phyloP scores from a whole-genome alignment of 208 protist species.

The Tritrichomonas foetus region DNA sequence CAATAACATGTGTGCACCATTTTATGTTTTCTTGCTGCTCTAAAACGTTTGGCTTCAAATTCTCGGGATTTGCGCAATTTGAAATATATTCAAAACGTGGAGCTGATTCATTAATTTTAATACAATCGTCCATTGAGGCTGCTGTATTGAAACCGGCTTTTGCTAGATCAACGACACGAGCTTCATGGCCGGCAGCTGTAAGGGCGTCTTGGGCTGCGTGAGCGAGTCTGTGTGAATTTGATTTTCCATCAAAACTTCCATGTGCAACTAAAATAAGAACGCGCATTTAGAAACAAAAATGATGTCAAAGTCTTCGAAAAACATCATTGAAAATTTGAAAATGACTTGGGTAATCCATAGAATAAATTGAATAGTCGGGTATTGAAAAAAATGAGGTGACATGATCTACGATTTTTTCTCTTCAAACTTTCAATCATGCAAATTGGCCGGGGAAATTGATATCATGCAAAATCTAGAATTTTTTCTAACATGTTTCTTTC shows the following conservation, averaged over 20 bases:
- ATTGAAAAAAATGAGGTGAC: too few species aligned
- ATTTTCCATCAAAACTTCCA: not conserved
- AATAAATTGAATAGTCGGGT: too few species aligned
- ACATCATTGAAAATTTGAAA: too few species aligned
- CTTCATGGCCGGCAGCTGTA: not conserved
- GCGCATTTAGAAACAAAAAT: too few species aligned
- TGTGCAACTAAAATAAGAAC: not conserved
- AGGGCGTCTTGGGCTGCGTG: not conserved
- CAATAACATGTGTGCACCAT: not conserved
- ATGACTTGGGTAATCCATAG: too few species aligned
- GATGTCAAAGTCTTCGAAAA: too few species aligned
- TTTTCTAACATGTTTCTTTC: too few species aligned
- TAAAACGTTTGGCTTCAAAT: not conserved
- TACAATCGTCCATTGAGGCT: not conserved
- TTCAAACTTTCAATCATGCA: too few species aligned
- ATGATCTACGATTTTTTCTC: too few species aligned
- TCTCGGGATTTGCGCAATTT: not conserved
- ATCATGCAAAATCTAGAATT: too few species aligned
- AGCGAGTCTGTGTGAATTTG: not conserved
- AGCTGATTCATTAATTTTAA: too few species aligned
- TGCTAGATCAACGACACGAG: not conserved
- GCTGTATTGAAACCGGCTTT: not conserved
- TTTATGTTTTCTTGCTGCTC: slow-evolving; percentile 6
- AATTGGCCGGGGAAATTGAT: too few species aligned
- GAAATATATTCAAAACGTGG: not conserved